Evolutionary conservation across 441 rosid genomes (phyloP).

Genomic region (Erodium texanum): DNA sequence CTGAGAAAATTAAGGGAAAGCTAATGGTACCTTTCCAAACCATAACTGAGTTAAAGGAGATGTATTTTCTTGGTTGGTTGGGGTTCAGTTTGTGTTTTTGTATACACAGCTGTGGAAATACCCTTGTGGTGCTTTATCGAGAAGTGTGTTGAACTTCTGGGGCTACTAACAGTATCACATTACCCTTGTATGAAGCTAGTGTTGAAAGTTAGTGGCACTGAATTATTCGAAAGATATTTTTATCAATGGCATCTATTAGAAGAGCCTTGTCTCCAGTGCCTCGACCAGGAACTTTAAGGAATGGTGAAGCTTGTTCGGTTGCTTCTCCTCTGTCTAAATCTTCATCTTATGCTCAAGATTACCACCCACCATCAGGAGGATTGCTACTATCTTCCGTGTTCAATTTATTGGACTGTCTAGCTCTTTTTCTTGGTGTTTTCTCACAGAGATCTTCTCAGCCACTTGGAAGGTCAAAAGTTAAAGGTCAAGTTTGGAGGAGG

Average conservation of each 20-base stretch:
- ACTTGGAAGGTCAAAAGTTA: slow-evolving; percentile 36
- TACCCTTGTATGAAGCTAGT: background rate
- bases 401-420: slow-evolving; percentile 35
- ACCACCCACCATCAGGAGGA: slow-evolving; percentile 31
- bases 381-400: slow-evolving; percentile 28
- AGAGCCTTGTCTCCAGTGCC: slow-evolving; percentile 52
- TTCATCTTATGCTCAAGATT: slow-evolving; percentile 29
- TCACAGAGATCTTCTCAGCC: slow-evolving; percentile 38
- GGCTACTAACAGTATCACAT: background rate
- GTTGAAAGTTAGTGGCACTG: background rate
- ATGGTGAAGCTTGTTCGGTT: slow-evolving; percentile 41
- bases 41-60: background rate
- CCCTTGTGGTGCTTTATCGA: background rate
- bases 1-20: background rate
- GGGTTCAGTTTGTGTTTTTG: background rate
- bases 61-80: background rate
- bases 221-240: slow-evolving; percentile 1
- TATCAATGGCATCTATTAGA: slow-evolving; percentile 50
- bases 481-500: slow-evolving; percentile 45
- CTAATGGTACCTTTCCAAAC: background rate
- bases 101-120: background rate
- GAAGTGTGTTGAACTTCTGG: background rate
- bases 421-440: slow-evolving; percentile 24
- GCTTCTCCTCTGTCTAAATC: slow-evolving; percentile 59
- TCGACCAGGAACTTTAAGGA: slow-evolving; percentile 32